These are phyloP conservation scores for Candolleomyces eurysporus DNA, from an alignment of 768 basidiomycete genomes.

Conservation along the genomic window DNA sequence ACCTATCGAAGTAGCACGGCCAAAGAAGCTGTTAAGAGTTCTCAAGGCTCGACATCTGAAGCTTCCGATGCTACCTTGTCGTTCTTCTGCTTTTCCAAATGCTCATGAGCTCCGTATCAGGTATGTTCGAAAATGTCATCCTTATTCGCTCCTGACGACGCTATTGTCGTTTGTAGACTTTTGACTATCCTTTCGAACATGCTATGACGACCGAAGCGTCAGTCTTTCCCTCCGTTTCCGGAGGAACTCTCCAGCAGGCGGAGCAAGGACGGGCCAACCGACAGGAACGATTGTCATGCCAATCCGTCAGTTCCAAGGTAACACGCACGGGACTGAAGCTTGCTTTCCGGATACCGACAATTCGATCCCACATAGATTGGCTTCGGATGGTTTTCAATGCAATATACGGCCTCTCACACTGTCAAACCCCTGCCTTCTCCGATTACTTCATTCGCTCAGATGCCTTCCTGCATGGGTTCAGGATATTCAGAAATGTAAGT, in stretches of 20 bases:
- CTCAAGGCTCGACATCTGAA: background rate
- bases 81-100: conserved; percentile 4
- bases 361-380: background rate
- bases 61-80: conserved; percentile 2
- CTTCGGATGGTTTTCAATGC: conserved; percentile 1
- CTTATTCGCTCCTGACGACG: background rate
- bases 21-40: background rate
- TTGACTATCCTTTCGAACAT: conserved; percentile 3
- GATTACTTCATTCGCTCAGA: background rate
- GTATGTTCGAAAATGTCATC: background rate
- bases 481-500: background rate
- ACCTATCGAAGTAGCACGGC: background rate
- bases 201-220: conserved; percentile 3
- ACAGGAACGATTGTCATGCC: conserved; percentile 4
- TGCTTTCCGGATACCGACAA: background rate
- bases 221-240: background rate
- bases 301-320: background rate
- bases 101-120: background rate
- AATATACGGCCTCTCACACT: conserved; percentile 2
- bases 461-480: background rate
- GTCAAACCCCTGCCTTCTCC: background rate
- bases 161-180: background rate
- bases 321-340: background rate
- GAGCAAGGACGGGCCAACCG: background rate
- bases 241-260: background rate